Conservation (phyloP, 108 stramenopile genomes). For the Cyclostephanos tholiformis region DNA sequence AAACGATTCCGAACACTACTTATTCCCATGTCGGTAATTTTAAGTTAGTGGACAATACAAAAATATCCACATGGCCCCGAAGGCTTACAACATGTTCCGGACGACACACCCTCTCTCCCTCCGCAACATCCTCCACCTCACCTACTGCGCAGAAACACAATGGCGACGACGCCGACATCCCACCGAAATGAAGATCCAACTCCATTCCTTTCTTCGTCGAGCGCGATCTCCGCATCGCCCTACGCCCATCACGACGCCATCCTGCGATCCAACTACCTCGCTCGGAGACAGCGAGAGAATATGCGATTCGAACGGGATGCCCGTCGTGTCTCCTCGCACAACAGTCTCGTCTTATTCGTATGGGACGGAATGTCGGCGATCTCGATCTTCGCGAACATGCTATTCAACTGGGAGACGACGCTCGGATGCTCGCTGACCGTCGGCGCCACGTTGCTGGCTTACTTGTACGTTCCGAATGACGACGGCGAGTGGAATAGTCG, state of each 20-base stretch:
- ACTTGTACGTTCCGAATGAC: constrained; percentile 8
- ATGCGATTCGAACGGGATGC: constrained; percentile 11
- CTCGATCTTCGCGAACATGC: constrained; percentile 44
- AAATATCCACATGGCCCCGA: too few species aligned
- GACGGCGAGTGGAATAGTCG: constrained; percentile 41
- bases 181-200: constrained; percentile 5
- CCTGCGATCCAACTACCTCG: constrained; percentile 5
- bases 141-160: too few species aligned
- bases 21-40: too few species aligned
- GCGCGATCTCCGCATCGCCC: constrained; percentile 21
- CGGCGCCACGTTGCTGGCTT: constrained; percentile 45
- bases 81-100: too few species aligned
- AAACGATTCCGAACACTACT: too few species aligned
- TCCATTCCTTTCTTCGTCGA: constrained; percentile 14
- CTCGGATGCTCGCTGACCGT: constrained; percentile 57
- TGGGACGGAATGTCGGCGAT: constrained; percentile 46
- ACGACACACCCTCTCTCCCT: too few species aligned
- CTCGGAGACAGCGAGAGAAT: constrained; percentile 1
- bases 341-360: constrained; percentile 21
- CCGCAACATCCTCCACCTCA: too few species aligned
- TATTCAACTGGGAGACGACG: constrained; percentile 56
- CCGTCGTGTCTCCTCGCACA: constrained; percentile 18
- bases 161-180: background rate
- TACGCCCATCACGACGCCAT: constrained; percentile 12
- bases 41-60: too few species aligned